Evolutionary conservation across 2,329 filamentous ascomycete genomes (phyloP).

Genomic region (Penicillium brasilianum): DNA sequence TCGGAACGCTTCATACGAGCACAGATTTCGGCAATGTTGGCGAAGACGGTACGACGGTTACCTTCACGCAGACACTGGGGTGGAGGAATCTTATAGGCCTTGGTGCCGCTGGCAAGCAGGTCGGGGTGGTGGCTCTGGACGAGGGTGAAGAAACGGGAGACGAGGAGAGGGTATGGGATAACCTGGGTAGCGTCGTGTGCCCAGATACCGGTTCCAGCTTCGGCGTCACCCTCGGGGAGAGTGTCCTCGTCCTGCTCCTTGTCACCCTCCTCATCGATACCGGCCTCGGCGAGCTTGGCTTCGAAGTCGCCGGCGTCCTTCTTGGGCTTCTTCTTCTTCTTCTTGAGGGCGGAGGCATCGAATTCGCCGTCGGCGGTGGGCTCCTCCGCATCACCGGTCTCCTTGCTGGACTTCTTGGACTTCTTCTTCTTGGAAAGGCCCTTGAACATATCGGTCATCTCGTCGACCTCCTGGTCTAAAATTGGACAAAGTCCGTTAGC

Average conservation of each 20-base stretch:
- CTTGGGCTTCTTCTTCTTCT: slow-evolving; percentile 75
- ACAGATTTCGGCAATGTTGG: slow-evolving; percentile 98
- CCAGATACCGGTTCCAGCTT: slow-evolving; percentile 90
- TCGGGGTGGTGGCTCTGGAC: slow-evolving; percentile 97
- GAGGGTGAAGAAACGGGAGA: slow-evolving; percentile 91
- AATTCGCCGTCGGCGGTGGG: slow-evolving; percentile 64
- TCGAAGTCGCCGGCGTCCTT: slow-evolving; percentile 71
- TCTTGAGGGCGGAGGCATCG: slow-evolving; percentile 72
- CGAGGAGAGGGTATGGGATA: slow-evolving; percentile 83
- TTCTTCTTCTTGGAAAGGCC: slow-evolving; percentile 78
- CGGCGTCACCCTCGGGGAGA: slow-evolving; percentile 74
- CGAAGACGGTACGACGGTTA: slow-evolving; percentile 99
- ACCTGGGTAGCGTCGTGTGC: slow-evolving; percentile 75
- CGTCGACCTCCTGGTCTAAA: slow-evolving; percentile 64
- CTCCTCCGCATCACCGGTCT: slow-evolving; percentile 58
- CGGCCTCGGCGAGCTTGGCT: slow-evolving; percentile 67
- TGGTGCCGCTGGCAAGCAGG: slow-evolving; percentile 82
- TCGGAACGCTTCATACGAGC: slow-evolving; percentile 99
- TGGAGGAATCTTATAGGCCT: slow-evolving; percentile 98
- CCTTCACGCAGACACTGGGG: slow-evolving; percentile 99
- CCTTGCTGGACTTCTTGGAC: slow-evolving; percentile 61
- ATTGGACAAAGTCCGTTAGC: slow-evolving; percentile 37
- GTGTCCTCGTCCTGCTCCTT: slow-evolving; percentile 62
- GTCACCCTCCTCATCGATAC: slow-evolving; percentile 63
- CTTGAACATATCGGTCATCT: slow-evolving; percentile 70